Percentiles rank a stretch among this genome's conserved stretches.
Evolutionary conservation across 2,329 filamentous ascomycete species (phyloP).

Genomic region (Fusarium scirpi): DNA sequence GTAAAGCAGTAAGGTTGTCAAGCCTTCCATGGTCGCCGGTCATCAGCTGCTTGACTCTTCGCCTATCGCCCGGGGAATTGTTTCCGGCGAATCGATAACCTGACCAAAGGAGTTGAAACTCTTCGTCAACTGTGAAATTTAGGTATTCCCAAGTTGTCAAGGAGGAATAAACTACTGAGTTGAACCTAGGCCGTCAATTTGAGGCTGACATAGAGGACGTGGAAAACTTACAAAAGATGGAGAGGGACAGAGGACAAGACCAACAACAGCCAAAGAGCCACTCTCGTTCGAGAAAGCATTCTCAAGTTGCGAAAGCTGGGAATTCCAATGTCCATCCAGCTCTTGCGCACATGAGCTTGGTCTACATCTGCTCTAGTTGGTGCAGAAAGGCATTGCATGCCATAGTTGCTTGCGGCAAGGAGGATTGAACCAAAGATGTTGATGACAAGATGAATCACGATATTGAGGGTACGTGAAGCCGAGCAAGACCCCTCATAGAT

Average conservation of each 20-base stretch:
- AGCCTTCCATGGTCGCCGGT: rapidly evolving
- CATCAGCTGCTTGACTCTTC: too few relatives aligned
- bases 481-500: background rate
- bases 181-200: background rate
- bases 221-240: background rate
- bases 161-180: background rate
- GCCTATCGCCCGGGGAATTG: too few relatives aligned
- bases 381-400: background rate
- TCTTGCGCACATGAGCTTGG: rapidly evolving
- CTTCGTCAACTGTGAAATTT: rapidly evolving
- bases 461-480: background rate
- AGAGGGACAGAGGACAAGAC: rapidly evolving
- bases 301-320: background rate
- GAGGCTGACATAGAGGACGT: rapidly evolving
- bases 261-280: rapidly evolving
- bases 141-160: background rate
- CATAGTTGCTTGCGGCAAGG: background rate
- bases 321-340: background rate
- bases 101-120: rapidly evolving
- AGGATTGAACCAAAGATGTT: background rate
- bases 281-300: rapidly evolving
- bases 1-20: background rate
- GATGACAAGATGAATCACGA: background rate
- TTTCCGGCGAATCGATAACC: too few relatives aligned
- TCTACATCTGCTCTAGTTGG: background rate